Base-by-base conservation (phyloP, 1,284 basidiomycete genomes). In the Cryptococcus wingfieldii region DNA sequence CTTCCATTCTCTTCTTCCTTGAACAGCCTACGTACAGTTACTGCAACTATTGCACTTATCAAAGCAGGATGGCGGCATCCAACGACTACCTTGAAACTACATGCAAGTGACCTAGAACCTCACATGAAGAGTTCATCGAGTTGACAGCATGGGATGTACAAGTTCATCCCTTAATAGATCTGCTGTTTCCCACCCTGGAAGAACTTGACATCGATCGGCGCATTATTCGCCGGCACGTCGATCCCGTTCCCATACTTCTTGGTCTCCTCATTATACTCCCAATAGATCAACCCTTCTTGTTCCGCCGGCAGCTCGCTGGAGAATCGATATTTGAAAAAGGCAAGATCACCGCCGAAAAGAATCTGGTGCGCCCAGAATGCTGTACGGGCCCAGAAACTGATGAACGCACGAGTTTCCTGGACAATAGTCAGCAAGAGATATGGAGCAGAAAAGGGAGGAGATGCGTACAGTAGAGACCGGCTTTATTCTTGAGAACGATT, bases 321-420 rank as follows among this genome's bases (percentile, higher is more conserved):
- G 23, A 51, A 56, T 19, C 55, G 41, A 14, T 38, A 19, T n/a
- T 37, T 27, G 51, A 57, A 57, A 5, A 53, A 23, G 10, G 27
- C 42, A 7, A 52, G 16, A 14, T 34, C 31, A 13, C 51, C 46
- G 14, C 55, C 55, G 27, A 34, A 18, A 14, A 53, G 10, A 3
- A 53, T 34, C 16, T 57, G 51, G 47, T 57, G 47, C 12, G 51
- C 55, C 55, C 55, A 57, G 23, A 19, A 57, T 3, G 55, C 55
- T 23, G 55, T 57, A 19, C 38, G 38, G 3, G 46, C 47, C 55
- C 55, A 57, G 7, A 43, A 42, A 8, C 13, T 34, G n/a, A 34
- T 45, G n/a, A 47, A n/a, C 5, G 19, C n/a, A 5, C 34, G 45
- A 28, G 47, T 45, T 28, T 47, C 10, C 46, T 37, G 9, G 14